Conservation (phyloP, 257 asterid genomes). For the Voacanga thouarsii region DNA sequence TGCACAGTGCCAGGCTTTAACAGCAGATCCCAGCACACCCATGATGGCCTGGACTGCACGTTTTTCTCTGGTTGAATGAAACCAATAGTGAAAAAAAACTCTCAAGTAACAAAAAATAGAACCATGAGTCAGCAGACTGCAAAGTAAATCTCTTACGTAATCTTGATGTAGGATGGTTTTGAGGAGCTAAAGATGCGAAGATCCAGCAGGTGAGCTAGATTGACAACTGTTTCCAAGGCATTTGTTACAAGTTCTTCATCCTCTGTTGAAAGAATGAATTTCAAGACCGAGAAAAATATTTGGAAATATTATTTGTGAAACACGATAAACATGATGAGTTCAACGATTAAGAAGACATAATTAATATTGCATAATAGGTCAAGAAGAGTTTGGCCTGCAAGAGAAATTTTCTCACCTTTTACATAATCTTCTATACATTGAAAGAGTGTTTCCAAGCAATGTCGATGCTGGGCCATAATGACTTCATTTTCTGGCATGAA, state of each 20-base stretch:
- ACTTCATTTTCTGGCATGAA: slow-evolving; percentile 97
- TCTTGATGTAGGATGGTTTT: slow-evolving; percentile 77
- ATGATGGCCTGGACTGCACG: slow-evolving; percentile 85
- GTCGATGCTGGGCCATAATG: slow-evolving; percentile 93
- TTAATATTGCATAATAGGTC: neutral
- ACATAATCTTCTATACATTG: slow-evolving; percentile 87
- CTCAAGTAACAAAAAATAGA: slow-evolving; percentile 16
- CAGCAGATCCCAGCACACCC: slow-evolving; percentile 88
- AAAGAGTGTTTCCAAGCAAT: slow-evolving; percentile 86
- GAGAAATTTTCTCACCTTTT: slow-evolving; percentile 46
- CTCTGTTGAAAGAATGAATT: slow-evolving; percentile 45
- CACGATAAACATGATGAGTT: neutral
- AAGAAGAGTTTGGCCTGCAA: neutral
- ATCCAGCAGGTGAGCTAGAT: slow-evolving; percentile 82
- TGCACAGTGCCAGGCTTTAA: slow-evolving; percentile 92
- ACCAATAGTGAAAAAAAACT: slow-evolving; percentile 7
- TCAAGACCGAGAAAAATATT: neutral
- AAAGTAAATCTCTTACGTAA: slow-evolving; percentile 52
- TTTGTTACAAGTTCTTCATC: slow-evolving; percentile 97
- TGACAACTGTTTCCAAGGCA: slow-evolving; percentile 81
- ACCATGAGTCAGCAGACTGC: slow-evolving; percentile 9
- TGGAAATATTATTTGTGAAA: neutral
- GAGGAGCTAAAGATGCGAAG: slow-evolving; percentile 91
- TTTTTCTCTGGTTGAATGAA: slow-evolving; percentile 47
- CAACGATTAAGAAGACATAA: neutral